Conservation (phyloP, 371 early-diverging fungal genomes). For the Conidiobolus incongruus region DNA sequence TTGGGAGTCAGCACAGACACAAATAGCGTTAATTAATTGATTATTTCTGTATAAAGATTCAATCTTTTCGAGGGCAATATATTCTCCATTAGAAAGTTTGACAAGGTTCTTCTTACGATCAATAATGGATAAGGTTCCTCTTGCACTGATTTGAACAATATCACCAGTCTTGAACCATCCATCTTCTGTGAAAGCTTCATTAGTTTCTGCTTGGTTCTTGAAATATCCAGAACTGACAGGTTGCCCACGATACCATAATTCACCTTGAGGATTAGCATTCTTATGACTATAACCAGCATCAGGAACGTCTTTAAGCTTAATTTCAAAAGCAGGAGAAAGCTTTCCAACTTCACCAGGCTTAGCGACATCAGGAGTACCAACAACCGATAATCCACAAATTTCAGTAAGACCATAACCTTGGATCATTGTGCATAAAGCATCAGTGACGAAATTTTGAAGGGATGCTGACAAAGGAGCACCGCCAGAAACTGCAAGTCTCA, state of each 20-base stretch:
- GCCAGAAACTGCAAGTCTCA: slow-evolving; percentile 74
- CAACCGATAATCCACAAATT: slow-evolving; percentile 31
- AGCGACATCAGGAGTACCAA: slow-evolving; percentile 33
- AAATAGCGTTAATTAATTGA: slow-evolving; percentile 52
- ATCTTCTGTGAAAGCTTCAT: slow-evolving; percentile 54
- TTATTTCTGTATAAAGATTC: slow-evolving; percentile 79
- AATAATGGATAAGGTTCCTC: slow-evolving; percentile 50
- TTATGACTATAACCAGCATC: slow-evolving; percentile 48
- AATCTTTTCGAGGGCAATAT: slow-evolving; percentile 91
- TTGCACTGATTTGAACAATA: slow-evolving; percentile 54
- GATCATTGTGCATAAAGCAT: slow-evolving; percentile 61
- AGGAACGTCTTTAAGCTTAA: slow-evolving; percentile 76
- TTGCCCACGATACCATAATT: slow-evolving; percentile 73
- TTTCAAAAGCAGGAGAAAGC: slow-evolving; percentile 57
- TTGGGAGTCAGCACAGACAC: slow-evolving; percentile 63
- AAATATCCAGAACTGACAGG: slow-evolving; percentile 51
- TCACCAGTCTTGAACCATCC: slow-evolving; percentile 93
- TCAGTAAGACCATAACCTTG: slow-evolving; percentile 77
- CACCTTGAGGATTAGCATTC: slow-evolving; percentile 57
- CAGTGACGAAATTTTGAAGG: slow-evolving; percentile 67
- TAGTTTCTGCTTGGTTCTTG: slow-evolving; percentile 48
- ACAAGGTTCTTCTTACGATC: slow-evolving; percentile 76
- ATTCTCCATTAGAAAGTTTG: too few relatives aligned
- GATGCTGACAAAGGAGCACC: slow-evolving; percentile 80
- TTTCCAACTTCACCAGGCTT: slow-evolving; percentile 48